Percentiles rank a stretch among this genome's conserved stretches.
Conservation (phyloP, 2,329 filamentous ascomycete genomes). For the Simplicillium aogashimaense region DNA sequence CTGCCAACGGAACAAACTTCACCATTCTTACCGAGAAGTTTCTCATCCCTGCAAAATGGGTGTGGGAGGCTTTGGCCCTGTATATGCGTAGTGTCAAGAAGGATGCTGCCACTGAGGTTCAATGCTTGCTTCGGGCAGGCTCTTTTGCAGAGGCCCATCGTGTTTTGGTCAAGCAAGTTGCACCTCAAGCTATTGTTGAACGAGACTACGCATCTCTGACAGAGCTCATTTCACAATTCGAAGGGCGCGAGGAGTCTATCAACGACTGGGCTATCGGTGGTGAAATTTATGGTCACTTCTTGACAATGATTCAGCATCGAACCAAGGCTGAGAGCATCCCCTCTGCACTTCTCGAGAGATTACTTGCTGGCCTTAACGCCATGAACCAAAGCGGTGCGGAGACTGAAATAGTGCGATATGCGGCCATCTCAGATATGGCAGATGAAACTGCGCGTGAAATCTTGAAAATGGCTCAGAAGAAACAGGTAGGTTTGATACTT, state of each 20-base stretch:
- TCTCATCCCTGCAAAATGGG: constrained; percentile 65
- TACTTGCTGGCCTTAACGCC: constrained; percentile 46
- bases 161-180: constrained; percentile 71
- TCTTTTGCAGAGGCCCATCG: constrained; percentile 75
- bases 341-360: constrained; percentile 39
- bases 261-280: constrained; percentile 71
- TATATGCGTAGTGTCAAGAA: constrained; percentile 66
- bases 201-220: constrained; percentile 65
- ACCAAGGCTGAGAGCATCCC: constrained; percentile 29
- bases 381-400: constrained; percentile 36
- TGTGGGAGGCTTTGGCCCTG: constrained; percentile 80
- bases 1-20: constrained; percentile 46
- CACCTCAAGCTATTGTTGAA: constrained; percentile 72
- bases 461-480: constrained; percentile 41
- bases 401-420: constrained; percentile 42
- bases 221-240: constrained; percentile 62
- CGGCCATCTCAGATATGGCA: constrained; percentile 76
- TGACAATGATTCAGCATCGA: constrained; percentile 37
- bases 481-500: constrained; percentile 36
- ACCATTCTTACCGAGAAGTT: constrained; percentile 52
- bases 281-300: constrained; percentile 61
- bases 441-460: constrained; percentile 60
- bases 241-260: constrained; percentile 50
- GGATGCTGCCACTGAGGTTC: constrained; percentile 61
- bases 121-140: constrained; percentile 68